Evolutionary conservation across 2,329 filamentous ascomycete species (phyloP), one percentile per base, ranked within the genome.

Genomic region (Phymatotrichopsis omnivora): DNA sequence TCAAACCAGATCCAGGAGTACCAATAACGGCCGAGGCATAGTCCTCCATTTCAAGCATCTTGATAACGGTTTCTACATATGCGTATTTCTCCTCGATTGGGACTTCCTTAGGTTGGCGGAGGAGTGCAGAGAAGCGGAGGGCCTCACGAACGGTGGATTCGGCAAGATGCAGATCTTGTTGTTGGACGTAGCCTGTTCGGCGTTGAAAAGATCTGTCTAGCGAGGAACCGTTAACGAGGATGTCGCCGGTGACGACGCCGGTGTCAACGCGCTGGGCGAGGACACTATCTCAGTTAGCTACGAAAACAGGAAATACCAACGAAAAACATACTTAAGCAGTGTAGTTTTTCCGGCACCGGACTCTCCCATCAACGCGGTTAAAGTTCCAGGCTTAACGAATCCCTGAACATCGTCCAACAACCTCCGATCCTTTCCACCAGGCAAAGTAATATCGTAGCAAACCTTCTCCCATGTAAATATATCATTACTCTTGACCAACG

Each of bases 341-440:
- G 87, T 94, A 0, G 87, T 95, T 65, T 95, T 95, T 47, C 87
- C 87, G n/a, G 87, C 87, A 56, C 87, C 86, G 24, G 82, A 86
- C 6, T 87, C 84, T 66, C 85, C 73, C 86, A 94, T 94, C 3
- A 93, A 70, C 29, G 85, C 86, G 10, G 86, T 94, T 42, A 93
- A 64, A 12, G 85, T 93, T 49, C 87, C 87, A 3, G 87, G 87
- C 64, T 93, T 91, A 49, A 95, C 85, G 83, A 85, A 95, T 27
- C 87, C 87, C 60, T 93, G 82, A 10, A 94, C 83, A 52, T 91
- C 70, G 57, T 94, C 80, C 48, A 95, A 68, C 58, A 95, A 82
- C 32, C 80, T 76, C 12, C 85, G 75, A 8, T 39, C 35, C n/a
- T n/a, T n/a, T n/a, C n/a, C n/a, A n/a, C n/a, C n/a, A n/a, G n/a